phyloP scores from a whole-genome alignment of 2,329 filamentous ascomycete species.

The Fusarium hostae region DNA sequence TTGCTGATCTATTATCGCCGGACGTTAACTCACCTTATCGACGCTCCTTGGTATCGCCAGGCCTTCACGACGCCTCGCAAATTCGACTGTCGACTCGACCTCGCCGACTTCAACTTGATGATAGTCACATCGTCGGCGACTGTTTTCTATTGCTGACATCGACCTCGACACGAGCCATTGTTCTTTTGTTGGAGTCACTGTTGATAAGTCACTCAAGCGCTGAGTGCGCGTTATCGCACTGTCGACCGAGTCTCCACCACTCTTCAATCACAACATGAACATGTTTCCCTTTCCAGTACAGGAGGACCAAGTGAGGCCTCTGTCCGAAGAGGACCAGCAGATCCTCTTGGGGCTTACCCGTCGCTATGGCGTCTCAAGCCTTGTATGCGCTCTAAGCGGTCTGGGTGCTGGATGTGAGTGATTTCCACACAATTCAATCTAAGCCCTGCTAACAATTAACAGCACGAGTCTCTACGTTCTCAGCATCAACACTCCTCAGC shows the following conservation, averaged over 20 bases:
- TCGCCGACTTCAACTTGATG: not conserved
- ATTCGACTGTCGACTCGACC: constrained; percentile 7
- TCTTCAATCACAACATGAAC: constrained; percentile 20
- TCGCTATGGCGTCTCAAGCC: constrained; percentile 53
- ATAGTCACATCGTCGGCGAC: constrained; percentile 29
- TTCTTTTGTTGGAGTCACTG: constrained; percentile 11
- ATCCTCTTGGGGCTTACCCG: constrained; percentile 51
- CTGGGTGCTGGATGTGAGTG: constrained; percentile 53
- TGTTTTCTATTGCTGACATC: constrained; percentile 26
- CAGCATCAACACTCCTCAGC: constrained; percentile 55
- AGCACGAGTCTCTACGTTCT: constrained; percentile 55
- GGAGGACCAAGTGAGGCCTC: constrained; percentile 52
- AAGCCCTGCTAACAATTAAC: constrained; percentile 22
- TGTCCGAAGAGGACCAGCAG: constrained; percentile 54
- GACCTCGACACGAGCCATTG: not conserved
- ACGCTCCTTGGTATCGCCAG: constrained; percentile 30
- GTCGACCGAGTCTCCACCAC: constrained; percentile 22
- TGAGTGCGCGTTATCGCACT: constrained; percentile 42
- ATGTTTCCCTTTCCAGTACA: constrained; percentile 52
- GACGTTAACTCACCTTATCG: constrained; percentile 16
- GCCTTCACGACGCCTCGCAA: constrained; percentile 8
- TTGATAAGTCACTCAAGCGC: constrained; percentile 27
- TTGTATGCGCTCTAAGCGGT: constrained; percentile 52
- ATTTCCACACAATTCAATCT: constrained; percentile 1
- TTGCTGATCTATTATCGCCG: constrained; percentile 7